These are phyloP conservation scores for Amborella trichopoda DNA, from an alignment of 164 flowering plant genomes.

Conservation along the genomic window DNA sequence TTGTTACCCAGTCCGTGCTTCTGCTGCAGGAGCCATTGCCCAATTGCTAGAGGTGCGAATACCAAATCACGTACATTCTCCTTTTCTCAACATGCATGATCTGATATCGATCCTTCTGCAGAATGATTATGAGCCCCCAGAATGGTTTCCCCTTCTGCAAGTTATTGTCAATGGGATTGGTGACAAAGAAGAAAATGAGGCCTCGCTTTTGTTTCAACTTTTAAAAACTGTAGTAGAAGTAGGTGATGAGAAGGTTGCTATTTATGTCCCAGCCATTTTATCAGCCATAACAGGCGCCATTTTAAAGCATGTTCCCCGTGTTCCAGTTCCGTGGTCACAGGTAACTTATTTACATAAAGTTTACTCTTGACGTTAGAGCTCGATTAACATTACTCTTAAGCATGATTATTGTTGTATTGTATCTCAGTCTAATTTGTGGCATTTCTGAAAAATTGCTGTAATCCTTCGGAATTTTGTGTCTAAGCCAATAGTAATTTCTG, in stretches of 20 bases:
- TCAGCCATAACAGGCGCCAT: constrained; percentile 26
- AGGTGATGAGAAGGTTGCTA: constrained; percentile 41
- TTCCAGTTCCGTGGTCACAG: constrained; percentile 60
- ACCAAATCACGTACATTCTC: not conserved
- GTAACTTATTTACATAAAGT: too few species aligned
- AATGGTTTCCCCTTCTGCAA: constrained; percentile 70
- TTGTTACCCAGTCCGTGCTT: constrained; percentile 63
- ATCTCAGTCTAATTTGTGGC: too few species aligned
- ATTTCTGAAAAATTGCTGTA: too few species aligned
- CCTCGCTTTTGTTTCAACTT: constrained; percentile 42
- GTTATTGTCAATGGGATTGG: constrained; percentile 32
- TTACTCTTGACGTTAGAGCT: too few species aligned
- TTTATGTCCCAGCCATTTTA: constrained; percentile 44
- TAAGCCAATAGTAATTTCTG: too few species aligned
- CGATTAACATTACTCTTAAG: too few species aligned
- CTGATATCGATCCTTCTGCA: constrained; percentile 9
- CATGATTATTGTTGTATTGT: too few species aligned
- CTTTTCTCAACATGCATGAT: not conserved
- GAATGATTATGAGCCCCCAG: constrained; percentile 75
- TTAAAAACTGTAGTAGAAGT: constrained; percentile 48
- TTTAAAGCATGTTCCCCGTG: constrained; percentile 35
- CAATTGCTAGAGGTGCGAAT: constrained; percentile 51
- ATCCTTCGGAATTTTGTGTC: too few species aligned
- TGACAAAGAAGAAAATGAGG: constrained; percentile 38
- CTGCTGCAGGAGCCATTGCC: constrained; percentile 73